Percentiles rank a stretch among this genome's conserved stretches.
Conservation (phyloP, 2,329 filamentous ascomycete species). For the Aspergillus tanneri region DNA sequence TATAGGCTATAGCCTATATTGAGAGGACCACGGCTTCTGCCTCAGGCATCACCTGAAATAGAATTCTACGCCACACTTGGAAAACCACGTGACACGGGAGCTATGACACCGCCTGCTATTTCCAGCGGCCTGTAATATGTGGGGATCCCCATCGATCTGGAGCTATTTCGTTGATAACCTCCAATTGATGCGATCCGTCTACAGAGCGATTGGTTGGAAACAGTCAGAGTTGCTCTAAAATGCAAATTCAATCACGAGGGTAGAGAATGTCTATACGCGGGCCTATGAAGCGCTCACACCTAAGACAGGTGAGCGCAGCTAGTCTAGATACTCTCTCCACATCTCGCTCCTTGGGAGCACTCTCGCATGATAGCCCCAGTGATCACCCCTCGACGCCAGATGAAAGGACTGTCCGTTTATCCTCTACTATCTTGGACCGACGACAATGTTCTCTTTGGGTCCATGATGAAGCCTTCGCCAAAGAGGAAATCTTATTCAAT, state of each 20-base stretch:
- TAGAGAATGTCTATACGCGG: constrained; percentile 40
- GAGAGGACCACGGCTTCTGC: too few relatives aligned
- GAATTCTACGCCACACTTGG: too few relatives aligned
- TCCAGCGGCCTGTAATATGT: too few relatives aligned
- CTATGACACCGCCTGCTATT: too few relatives aligned
- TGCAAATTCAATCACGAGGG: constrained; percentile 26
- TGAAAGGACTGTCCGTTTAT: constrained; percentile 26
- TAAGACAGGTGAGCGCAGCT: constrained; percentile 43
- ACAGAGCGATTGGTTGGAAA: not conserved
- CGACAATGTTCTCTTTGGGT: constrained; percentile 54
- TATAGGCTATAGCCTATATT: too few relatives aligned
- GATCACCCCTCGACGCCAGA: constrained; percentile 25
- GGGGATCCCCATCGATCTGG: too few relatives aligned
- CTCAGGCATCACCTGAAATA: too few relatives aligned
- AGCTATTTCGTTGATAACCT: too few relatives aligned
- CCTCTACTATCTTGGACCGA: constrained; percentile 29
- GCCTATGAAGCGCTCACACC: constrained; percentile 41
- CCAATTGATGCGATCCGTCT: too few relatives aligned
- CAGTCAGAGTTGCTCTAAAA: constrained; percentile 13
- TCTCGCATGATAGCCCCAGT: constrained; percentile 26
- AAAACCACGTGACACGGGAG: too few relatives aligned
- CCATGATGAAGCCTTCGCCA: constrained; percentile 71
- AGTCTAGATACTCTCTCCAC: constrained; percentile 39
- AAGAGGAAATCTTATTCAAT: constrained; percentile 78
- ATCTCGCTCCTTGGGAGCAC: constrained; percentile 30